Conservation (phyloP, 2,329 filamentous ascomycete genomes). For the Alternaria conjuncta region DNA sequence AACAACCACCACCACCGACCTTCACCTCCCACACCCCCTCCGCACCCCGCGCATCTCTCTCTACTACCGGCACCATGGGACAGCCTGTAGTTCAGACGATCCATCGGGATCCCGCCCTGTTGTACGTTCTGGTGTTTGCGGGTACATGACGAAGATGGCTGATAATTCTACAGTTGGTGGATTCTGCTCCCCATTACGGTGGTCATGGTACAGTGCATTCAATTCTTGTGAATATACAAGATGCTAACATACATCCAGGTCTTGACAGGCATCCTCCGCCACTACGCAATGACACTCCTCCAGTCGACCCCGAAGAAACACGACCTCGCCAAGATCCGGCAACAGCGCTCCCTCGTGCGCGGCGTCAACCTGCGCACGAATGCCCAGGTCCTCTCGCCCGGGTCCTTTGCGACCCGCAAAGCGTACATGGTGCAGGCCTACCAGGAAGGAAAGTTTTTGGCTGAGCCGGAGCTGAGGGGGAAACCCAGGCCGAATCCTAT, state of each 20-base stretch:
- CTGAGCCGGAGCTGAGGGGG: conserved; percentile 83
- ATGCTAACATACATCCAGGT: conserved; percentile 61
- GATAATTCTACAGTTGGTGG: conserved; percentile 77
- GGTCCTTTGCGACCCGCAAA: conserved; percentile 80
- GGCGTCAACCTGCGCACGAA: conserved; percentile 86
- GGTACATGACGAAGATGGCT: conserved; percentile 18
- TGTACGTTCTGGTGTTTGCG: conserved; percentile 66
- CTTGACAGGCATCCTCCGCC: conserved; percentile 90
- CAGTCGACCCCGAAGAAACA: conserved; percentile 82
- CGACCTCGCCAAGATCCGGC: conserved; percentile 76
- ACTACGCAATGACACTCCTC: conserved; percentile 95
- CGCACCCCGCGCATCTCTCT: conserved; percentile 20
- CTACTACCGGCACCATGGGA: conserved; percentile 67
- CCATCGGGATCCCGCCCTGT: conserved; percentile 96
- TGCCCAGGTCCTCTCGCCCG: conserved; percentile 76
- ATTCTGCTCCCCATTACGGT: conserved; percentile 96
- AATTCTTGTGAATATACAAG: neutral
- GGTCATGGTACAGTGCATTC: conserved; percentile 74
- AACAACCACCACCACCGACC: conserved; percentile 19
- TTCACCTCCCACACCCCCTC: conserved; percentile 15
- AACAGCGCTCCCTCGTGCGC: conserved; percentile 82
- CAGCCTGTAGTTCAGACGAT: conserved; percentile 91
- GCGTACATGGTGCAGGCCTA: conserved; percentile 80
- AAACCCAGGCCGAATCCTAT: conserved; percentile 93
- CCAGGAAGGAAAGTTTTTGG: conserved; percentile 86